Evolutionary conservation across 2,329 filamentous ascomycete species (phyloP), one percentile per base, ranked within the genome.

Genomic region (Fonsecaea nubica): DNA sequence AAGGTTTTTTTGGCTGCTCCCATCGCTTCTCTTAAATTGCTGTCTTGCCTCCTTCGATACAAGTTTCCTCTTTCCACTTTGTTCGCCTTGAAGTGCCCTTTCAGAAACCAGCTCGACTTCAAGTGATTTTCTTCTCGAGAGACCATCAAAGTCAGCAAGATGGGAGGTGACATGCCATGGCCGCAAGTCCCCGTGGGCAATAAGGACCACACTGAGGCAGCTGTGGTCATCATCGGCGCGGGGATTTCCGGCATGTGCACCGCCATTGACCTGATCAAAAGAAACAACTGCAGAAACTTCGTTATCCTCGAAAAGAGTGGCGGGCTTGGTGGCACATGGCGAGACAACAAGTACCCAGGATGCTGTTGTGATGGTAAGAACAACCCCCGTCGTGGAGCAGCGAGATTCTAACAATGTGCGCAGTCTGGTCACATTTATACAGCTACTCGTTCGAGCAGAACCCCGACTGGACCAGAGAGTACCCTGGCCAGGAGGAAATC

Each of bases 391-490:
- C 15, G 36, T 32, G 6, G 12, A 25, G 8, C 15, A n/a, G 12
- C 33, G n/a, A 15, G 6, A 38, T 32, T n/a, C 48, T 60, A 48
- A 64, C 57, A 7, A 25, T 54, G 15, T 45, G n/a, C 35, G 35
- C 40, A 72, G 83, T 87, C 9, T 84, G 80, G 80, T 84, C 80
- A 38, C 77, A 82, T 56, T 76, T 89, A 2, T 89, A 89, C 76
- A 85, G 81, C 52, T 88, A 83, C 74, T 87, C 84, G 5, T 89
- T 89, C 71, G 86, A 85, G 40, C 85, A 86, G 59, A 88, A 87
- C 60, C 77, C 84, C 2, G 79, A 83, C 69, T 87, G 86, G 86
- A 83, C 83, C 0, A 77, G 84, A 18, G 81, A 86, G 62, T 88
- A 87, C 71, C 84, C 86, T 0, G 83, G 84, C 0, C 86, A 89